These are phyloP conservation scores for Xylariomycetidae sp. DNA, from an alignment of 2,329 filamentous ascomycete genomes.

Conservation along the genomic window DNA sequence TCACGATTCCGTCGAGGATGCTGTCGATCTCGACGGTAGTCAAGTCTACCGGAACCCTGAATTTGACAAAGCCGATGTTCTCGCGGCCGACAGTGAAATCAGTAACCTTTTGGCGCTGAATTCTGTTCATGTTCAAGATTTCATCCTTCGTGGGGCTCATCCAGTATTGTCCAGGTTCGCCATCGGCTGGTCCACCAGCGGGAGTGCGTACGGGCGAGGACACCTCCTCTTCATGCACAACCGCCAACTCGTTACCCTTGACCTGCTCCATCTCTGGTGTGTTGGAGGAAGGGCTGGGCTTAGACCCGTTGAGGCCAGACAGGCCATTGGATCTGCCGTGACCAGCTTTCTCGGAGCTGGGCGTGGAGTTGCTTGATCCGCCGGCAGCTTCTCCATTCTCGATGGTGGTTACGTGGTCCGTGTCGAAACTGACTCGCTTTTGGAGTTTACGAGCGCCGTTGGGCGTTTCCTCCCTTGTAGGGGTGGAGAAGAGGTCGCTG, in stretches of 20 bases:
- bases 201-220: constrained; percentile 27
- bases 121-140: constrained; percentile 71
- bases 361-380: constrained; percentile 38
- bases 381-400: constrained; percentile 40
- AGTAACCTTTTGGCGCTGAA: constrained; percentile 67
- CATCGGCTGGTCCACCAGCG: constrained; percentile 28
- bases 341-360: constrained; percentile 52
- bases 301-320: constrained; percentile 39
- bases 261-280: constrained; percentile 64
- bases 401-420: constrained; percentile 45
- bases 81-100: constrained; percentile 78
- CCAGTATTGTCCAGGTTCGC: constrained; percentile 73
- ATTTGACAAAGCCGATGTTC: constrained; percentile 74
- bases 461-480: constrained; percentile 44
- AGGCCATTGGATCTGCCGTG: constrained; percentile 47
- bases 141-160: constrained; percentile 72
- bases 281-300: constrained; percentile 29
- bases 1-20: constrained; percentile 71
- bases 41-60: constrained; percentile 77
- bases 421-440: constrained; percentile 91
- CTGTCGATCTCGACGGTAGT: constrained; percentile 72
- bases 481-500: constrained; percentile 62
- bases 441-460: constrained; percentile 52
- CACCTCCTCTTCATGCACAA: constrained; percentile 66
- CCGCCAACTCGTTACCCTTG: constrained; percentile 68